Conservation (phyloP, 73 alveolate species). For the Paramecium octaurelia region DNA sequence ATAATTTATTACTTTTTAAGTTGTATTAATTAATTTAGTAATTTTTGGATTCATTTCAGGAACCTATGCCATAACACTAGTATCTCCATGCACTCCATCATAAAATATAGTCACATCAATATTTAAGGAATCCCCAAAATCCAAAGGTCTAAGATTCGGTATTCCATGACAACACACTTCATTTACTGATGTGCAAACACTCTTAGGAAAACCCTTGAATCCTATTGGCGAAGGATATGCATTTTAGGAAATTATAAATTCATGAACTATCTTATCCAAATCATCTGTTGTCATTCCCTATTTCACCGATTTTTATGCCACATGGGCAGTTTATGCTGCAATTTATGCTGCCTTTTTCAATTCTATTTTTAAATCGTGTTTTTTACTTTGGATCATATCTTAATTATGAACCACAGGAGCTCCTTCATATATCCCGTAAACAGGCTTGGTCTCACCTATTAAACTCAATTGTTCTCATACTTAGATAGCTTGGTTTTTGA, state of each 20-base stretch:
- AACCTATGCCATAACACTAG: constrained; percentile 79
- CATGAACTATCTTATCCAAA: constrained; percentile 87
- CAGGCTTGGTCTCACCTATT: constrained; percentile 21
- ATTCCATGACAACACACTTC: constrained; percentile 95
- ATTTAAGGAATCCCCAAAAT: constrained; percentile 85
- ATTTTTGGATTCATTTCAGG: constrained; percentile 86
- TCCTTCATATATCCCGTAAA: constrained; percentile 55
- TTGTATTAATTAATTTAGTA: constrained; percentile 73
- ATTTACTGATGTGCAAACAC: constrained; percentile 91
- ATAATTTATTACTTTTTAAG: constrained; percentile 61
- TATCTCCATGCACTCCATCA: constrained; percentile 93
- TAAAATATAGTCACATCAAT: constrained; percentile 84
- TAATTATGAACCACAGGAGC: constrained; percentile 47
- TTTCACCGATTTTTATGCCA: constrained; percentile 76
- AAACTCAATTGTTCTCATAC: background rate
- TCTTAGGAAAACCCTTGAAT: constrained; percentile 90
- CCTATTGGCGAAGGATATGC: constrained; percentile 93
- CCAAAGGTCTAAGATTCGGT: constrained; percentile 85
- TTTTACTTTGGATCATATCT: constrained; percentile 48
- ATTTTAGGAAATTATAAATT: constrained; percentile 74
- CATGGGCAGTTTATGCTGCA: constrained; percentile 80
- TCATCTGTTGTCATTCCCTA: constrained; percentile 90
- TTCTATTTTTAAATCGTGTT: background rate
- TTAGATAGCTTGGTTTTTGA: constrained; percentile 16
- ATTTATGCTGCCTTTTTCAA: constrained; percentile 83